Evolutionary conservation across 106 monocot species (phyloP), one percentile per base, ranked within the genome.

Genomic region (Dendrobium catenatum): DNA sequence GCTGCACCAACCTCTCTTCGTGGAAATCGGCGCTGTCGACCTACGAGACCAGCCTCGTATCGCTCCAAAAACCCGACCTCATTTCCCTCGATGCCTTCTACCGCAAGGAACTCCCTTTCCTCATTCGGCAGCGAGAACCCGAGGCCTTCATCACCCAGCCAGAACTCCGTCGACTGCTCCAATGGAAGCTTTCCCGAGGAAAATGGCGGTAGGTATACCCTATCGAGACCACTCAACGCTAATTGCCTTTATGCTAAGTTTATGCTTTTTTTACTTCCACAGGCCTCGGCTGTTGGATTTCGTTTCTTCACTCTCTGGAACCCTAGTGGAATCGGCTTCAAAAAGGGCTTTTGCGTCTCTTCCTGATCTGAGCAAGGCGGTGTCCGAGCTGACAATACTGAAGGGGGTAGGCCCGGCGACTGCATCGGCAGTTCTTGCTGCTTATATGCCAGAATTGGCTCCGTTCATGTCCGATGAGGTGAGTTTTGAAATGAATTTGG

Each of bases 381-480:
- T 94, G 9, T 79, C 89, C 3, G 90, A 90, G 84, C 85, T 97
- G 56, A 92, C 89, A 3, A 88, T 83, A 68, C 59, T 97, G 79
- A 97, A 94, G 72, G 96, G 96, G 22, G 92, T 97, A 2, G 94
- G 96, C 3, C 96, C 96, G 3, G 96, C 94, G 47, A 94, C 94
- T 19, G 94, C 96, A 0, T 97, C 96, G 16, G 92, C 90, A 5
- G 85, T 97, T 27, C 94, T 97, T 6, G 96, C 96, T 4, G 94
- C 93, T 9, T 97, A 90, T 74, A 89, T 89, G 43, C 96, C 96
- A 17, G 92, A 94, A 15, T 76, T 91, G 2, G 94, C 94, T 15
- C 96, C 94, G 22, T 97, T 97, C 84, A 94, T 97, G 94, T 96
- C 94, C 10, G 94, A 97, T 70, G 96, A 97, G 96, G 96, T 93